Conservation (phyloP, 2,329 filamentous ascomycete genomes). For the Cordyceps cateniannulata region DNA sequence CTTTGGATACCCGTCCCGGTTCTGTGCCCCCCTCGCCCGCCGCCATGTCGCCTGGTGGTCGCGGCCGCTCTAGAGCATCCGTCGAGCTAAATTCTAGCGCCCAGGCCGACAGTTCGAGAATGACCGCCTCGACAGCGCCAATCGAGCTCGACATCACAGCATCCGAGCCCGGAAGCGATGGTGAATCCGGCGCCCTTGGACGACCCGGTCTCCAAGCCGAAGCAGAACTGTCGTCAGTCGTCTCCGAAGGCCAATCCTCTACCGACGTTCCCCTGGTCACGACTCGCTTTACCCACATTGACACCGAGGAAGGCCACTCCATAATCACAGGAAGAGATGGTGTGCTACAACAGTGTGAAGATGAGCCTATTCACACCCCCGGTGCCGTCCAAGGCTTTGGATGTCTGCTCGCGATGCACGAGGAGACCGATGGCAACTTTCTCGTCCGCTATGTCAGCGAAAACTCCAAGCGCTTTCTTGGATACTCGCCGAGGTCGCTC, state of each 20-base stretch:
- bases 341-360: slow-evolving; percentile 73
- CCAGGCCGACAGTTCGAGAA: slow-evolving; percentile 36
- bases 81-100: slow-evolving; percentile 36
- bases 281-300: slow-evolving; percentile 69
- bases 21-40: background rate
- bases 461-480: slow-evolving; percentile 69
- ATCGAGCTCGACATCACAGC: slow-evolving; percentile 27
- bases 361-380: slow-evolving; percentile 84
- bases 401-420: slow-evolving; percentile 65
- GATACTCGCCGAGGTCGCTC: slow-evolving; percentile 68
- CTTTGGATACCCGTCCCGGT: slow-evolving; percentile 19
- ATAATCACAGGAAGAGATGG: slow-evolving; percentile 75
- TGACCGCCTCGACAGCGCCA: slow-evolving; percentile 27
- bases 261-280: slow-evolving; percentile 50
- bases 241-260: slow-evolving; percentile 19
- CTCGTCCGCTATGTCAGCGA: slow-evolving; percentile 71
- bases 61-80: slow-evolving; percentile 15
- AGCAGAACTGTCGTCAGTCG: slow-evolving; percentile 14
- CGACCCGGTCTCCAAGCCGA: slow-evolving; percentile 3
- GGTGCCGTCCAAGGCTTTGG: slow-evolving; percentile 79
- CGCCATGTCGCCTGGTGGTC: background rate
- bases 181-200: slow-evolving; percentile 17
- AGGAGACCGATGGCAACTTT: slow-evolving; percentile 62
- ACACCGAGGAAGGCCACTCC: slow-evolving; percentile 71
- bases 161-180: slow-evolving; percentile 28